Conservation (phyloP, 768 basidiomycete species). For the Mycena sanguinolenta region DNA sequence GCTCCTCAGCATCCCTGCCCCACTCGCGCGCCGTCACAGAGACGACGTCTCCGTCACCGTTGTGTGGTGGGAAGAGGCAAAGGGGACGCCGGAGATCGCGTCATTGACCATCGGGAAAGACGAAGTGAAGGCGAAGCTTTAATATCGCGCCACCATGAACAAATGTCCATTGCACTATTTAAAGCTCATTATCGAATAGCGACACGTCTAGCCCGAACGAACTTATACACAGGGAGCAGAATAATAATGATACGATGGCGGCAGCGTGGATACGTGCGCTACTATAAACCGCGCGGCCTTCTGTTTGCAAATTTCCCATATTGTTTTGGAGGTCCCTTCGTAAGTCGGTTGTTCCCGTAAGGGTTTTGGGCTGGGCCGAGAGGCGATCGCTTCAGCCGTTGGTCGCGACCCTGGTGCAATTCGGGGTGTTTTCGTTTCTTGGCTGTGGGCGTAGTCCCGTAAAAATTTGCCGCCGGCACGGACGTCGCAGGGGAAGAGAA, state of each 20-base stretch:
- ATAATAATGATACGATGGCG: slow-evolving; percentile 27
- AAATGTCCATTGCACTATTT: too few relatives aligned
- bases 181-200: not conserved
- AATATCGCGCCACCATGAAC: slow-evolving; percentile 14
- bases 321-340: not conserved
- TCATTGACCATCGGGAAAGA: slow-evolving; percentile 43
- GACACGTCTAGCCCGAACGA: not conserved
- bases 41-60: slow-evolving; percentile 91
- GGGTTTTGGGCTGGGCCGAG: slow-evolving; percentile 28
- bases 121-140: slow-evolving; percentile 66
- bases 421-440: slow-evolving; percentile 36
- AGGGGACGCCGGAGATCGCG: slow-evolving; percentile 51
- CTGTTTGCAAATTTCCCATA: slow-evolving; percentile 21
- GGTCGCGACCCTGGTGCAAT: slow-evolving; percentile 27
- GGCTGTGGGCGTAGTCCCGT: slow-evolving; percentile 22
- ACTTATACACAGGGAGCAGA: slow-evolving; percentile 10
- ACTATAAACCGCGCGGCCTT: slow-evolving; percentile 22
- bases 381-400: slow-evolving; percentile 33
- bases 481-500: slow-evolving; percentile 45
- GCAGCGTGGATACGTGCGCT: not conserved
- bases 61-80: slow-evolving; percentile 84
- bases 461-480: slow-evolving; percentile 48
- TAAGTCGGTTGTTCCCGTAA: slow-evolving; percentile 25
- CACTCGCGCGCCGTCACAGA: slow-evolving; percentile 79
- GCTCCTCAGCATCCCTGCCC: slow-evolving; percentile 86